These are phyloP conservation scores for Xerocomellus amylosporus DNA, from an alignment of 768 basidiomycete genomes.

Conservation along the genomic window DNA sequence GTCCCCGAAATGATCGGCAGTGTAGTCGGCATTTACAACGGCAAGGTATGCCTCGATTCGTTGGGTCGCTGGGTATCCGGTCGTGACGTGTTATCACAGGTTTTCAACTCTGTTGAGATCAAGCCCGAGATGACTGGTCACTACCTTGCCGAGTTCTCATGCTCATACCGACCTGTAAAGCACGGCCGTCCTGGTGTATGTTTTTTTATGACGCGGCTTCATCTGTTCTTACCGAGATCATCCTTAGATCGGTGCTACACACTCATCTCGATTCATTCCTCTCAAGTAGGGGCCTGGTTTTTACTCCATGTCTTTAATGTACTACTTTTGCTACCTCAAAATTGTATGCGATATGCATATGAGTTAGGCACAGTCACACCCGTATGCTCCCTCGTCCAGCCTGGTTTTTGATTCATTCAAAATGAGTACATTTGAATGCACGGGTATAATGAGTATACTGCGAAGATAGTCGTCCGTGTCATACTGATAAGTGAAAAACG, in stretches of 20 bases:
- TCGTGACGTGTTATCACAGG: conserved; percentile 39
- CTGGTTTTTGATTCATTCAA: conserved; percentile 30
- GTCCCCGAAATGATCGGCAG: conserved; percentile 99
- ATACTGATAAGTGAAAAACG: conserved; percentile 44
- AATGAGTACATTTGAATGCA: conserved; percentile 41
- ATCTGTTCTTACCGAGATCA: conserved; percentile 10
- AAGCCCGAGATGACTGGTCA: conserved; percentile 99
- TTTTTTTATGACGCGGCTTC: conserved; percentile 16
- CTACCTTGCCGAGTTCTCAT: conserved; percentile 97
- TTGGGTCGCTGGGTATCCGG: not conserved
- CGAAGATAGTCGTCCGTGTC: conserved; percentile 60
- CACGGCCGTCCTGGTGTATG: conserved; percentile 99
- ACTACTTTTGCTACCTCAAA: conserved; percentile 30
- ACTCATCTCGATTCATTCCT: conserved; percentile 90
- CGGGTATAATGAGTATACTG: conserved; percentile 60
- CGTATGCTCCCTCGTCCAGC: conserved; percentile 7
- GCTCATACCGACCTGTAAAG: conserved; percentile 98
- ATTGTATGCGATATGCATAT: conserved; percentile 38
- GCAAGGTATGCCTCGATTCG: conserved; percentile 59
- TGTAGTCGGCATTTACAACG: conserved; percentile 98
- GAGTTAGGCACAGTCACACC: not conserved
- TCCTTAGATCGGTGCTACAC: conserved; percentile 80
- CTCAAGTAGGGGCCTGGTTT: conserved; percentile 72
- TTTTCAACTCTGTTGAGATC: conserved; percentile 96
- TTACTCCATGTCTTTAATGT: conserved; percentile 27